Evolutionary conservation across 2,329 filamentous ascomycete genomes (phyloP).

Genomic region (Penicillium polonicum): DNA sequence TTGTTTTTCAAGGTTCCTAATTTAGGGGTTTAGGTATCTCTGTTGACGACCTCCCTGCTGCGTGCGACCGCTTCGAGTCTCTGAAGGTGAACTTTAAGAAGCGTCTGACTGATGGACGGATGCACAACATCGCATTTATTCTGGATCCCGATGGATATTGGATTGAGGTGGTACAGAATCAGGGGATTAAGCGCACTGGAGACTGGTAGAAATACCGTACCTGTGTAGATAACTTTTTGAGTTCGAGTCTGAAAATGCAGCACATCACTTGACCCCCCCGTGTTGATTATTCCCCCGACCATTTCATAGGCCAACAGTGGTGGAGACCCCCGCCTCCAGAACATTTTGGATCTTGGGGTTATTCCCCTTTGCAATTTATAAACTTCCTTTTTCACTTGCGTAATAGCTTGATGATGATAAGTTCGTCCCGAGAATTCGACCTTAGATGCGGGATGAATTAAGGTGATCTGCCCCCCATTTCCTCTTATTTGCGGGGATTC

Average conservation of each 20-base stretch:
- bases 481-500: slow-evolving; percentile 2
- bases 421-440: neutral
- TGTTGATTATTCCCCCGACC: slow-evolving; percentile 15
- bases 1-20: neutral
- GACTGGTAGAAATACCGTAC: slow-evolving; percentile 23
- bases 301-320: slow-evolving; percentile 21
- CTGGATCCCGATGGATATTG: slow-evolving; percentile 86
- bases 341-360: slow-evolving; percentile 8
- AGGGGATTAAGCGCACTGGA: slow-evolving; percentile 43
- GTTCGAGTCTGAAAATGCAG: neutral
- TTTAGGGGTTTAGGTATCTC: slow-evolving; percentile 57
- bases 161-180: slow-evolving; percentile 73
- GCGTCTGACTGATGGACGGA: slow-evolving; percentile 80
- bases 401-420: slow-evolving; percentile 9
- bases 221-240: neutral
- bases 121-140: slow-evolving; percentile 93
- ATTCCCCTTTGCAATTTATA: neutral
- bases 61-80: slow-evolving; percentile 81
- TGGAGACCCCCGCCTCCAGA: slow-evolving; percentile 21
- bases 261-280: slow-evolving; percentile 1
- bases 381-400: neutral
- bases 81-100: slow-evolving; percentile 90
- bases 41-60: slow-evolving; percentile 85
- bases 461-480: neutral
- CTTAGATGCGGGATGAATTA: slow-evolving; percentile 10